Base-by-base conservation (phyloP, 495 filamentous ascomycete genomes). In the Paragyromitra xinjiangensis region DNA sequence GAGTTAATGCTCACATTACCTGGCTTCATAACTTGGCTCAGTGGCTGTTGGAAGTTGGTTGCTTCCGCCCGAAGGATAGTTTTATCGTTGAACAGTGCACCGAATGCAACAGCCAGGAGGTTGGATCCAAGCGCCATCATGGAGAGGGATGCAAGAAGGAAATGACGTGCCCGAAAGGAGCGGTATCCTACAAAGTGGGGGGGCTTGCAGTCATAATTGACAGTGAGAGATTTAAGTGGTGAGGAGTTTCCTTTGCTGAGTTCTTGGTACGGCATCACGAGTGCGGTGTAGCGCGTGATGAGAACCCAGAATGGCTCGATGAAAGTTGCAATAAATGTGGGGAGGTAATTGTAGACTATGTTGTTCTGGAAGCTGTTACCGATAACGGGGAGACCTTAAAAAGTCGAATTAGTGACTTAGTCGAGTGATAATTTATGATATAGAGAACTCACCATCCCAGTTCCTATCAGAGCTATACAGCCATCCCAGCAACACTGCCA, bases 301-400 rank as follows among this genome's bases (percentile, higher is more conserved):
- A 63, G 68, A 24, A 62, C 68, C 68, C 42, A 71, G 22, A 71
- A 71, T 11, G 44, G 68, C 40, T 71, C 68, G 12, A 34, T 63
- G 6, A 50, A 50, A 14, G 42, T 51, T 2, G 42, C 42, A 6
- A 71, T 34, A 3, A 63, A 50, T 2, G 56, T 63, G 11, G 68
- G 56, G 7, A 71, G 55, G 42, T 63, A 71, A 24, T 50, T 63
- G 42, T 50, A 63, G 22, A 71, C 9, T 6, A 63, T 37, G 9
- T 71, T 50, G 26, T 71, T 71, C 29, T 71, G 56, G 68, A 63
- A 62, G 4, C 14, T 7, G 19, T 59, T 70, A 12, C 67, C 53
- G 1, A 71, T 22, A 51, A 39, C 6, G 1, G 81, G 67, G 0
- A 87, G 77, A 1, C 87, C 86, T 86, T 58, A 19, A 1, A 22